These are phyloP conservation scores for Tricholoma matsutake DNA, from an alignment of 768 basidiomycete species.

Conservation along the genomic window DNA sequence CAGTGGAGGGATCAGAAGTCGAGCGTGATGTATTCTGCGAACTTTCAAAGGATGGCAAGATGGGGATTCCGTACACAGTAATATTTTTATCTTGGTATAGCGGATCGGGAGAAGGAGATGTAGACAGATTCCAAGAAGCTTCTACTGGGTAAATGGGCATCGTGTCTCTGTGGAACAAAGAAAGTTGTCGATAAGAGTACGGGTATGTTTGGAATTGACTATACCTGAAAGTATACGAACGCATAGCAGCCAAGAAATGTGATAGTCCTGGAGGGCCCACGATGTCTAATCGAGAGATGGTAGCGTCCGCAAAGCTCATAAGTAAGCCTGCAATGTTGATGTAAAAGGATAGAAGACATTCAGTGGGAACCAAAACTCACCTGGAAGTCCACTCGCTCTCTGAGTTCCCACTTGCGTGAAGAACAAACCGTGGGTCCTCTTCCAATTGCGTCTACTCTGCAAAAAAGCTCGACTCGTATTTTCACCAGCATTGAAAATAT, in stretches of 20 bases:
- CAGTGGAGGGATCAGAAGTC: neutral
- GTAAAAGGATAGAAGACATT: constrained; percentile 1
- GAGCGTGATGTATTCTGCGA: neutral
- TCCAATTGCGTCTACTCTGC: constrained; percentile 64
- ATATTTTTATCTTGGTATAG: constrained; percentile 63
- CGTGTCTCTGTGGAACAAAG: constrained; percentile 40
- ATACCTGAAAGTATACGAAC: constrained; percentile 67
- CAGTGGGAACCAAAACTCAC: constrained; percentile 33
- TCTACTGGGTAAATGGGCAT: constrained; percentile 47
- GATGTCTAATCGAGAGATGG: constrained; percentile 53
- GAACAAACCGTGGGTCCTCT: constrained; percentile 68
- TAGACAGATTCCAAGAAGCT: constrained; percentile 27
- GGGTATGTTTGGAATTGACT: constrained; percentile 11
- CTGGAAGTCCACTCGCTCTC: constrained; percentile 68
- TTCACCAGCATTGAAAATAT: constrained; percentile 87
- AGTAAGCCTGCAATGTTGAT: constrained; percentile 50
- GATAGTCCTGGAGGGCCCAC: constrained; percentile 72
- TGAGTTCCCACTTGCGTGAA: constrained; percentile 63
- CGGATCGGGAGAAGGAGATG: constrained; percentile 32
- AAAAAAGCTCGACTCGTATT: constrained; percentile 72
- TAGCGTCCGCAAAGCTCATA: constrained; percentile 78
- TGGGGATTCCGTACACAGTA: constrained; percentile 59
- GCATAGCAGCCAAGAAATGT: constrained; percentile 69
- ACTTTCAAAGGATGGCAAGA: constrained; percentile 22
- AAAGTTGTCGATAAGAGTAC: constrained; percentile 2